Base-by-base conservation (phyloP, 129 eudicot species). In the Daucus carota region DNA sequence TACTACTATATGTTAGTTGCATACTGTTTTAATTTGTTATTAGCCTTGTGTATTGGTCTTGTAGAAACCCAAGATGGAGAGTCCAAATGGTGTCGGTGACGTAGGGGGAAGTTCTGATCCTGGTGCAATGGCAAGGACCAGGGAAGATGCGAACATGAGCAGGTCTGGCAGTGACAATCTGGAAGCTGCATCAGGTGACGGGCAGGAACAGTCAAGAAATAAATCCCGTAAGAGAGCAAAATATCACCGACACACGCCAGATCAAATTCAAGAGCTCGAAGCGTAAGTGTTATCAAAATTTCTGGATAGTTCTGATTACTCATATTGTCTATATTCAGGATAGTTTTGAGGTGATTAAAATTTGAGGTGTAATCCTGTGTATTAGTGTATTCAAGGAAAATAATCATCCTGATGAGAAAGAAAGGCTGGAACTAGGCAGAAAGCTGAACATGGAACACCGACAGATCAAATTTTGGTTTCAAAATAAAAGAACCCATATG, bases 391-490 rank as follows among this genome's bases (percentile, higher is more conserved):
- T 92, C 79, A 86, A 85, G 85, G 88, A 80, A 60, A 89, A 90
- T 76, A 88, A 92, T 50, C 92, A 89, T 73, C 97, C 97, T 44
- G 92, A 92, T 80, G 96, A 92, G 82, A 88, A 83, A 72, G 87
- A 80, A 80, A 83, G 97, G 72, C 59, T 85, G 73, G 93, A 86
- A 50, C 88, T 90, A 54, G 93, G 90, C 32, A 86, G 83, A 86
- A 84, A 76, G 73, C 86, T 92, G 72, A 77, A 77, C 80, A 79
- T 92, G 90, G 96, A 88, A 77, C 81, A 72, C 84, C 88, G 78
- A 41, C 96, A 90, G 81, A 96, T 90, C 62, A 88, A 92, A 67
- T 89, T 87, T 84, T 92, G 97, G 97, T 92, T 92, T 80, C 97
- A 92, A 69, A 92, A 92, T 72, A 79, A 91, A 80, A 82, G 92